Percentiles rank a stretch among this genome's conserved stretches.
phyloP scores from a whole-genome alignment of 2,329 filamentous ascomycete genomes.

The Clonostachys solani region DNA sequence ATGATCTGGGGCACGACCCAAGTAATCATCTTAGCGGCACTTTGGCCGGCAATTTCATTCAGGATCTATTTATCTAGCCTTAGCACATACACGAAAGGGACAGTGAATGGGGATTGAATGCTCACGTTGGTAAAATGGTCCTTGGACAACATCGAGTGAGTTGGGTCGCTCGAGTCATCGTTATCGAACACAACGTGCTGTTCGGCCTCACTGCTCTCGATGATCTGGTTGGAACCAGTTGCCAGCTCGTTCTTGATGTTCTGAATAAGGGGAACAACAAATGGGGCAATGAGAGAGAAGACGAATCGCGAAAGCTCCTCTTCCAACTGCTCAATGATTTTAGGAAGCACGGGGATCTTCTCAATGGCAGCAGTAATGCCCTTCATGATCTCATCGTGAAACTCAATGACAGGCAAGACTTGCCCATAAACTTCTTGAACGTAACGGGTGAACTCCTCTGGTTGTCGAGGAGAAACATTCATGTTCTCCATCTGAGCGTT shows the following conservation, averaged over 20 bases:
- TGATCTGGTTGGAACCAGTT: constrained; percentile 82
- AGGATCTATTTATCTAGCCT: constrained; percentile 45
- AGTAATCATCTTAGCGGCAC: constrained; percentile 71
- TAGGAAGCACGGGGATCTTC: constrained; percentile 78
- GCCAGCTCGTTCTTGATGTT: constrained; percentile 86
- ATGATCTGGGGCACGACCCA: constrained; percentile 92
- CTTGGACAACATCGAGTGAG: constrained; percentile 93
- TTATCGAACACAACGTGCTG: constrained; percentile 86
- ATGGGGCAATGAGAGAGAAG: constrained; percentile 87
- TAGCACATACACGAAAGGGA: no score
- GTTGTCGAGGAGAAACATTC: constrained; percentile 70
- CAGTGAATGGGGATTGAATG: not conserved
- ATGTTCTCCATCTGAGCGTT: constrained; percentile 73
- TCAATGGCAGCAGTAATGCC: constrained; percentile 73
- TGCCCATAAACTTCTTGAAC: constrained; percentile 69
- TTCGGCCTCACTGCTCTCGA: constrained; percentile 76
- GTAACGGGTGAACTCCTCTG: constrained; percentile 80
- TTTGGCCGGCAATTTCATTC: constrained; percentile 82
- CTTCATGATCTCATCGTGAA: constrained; percentile 86
- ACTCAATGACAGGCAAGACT: constrained; percentile 86
- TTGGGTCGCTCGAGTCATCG: constrained; percentile 73
- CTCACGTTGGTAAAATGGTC: constrained; percentile 85
- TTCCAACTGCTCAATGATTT: constrained; percentile 80
- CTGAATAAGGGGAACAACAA: constrained; percentile 77
- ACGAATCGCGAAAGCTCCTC: constrained; percentile 87